Percentiles rank a stretch among this genome's conserved stretches.
These are phyloP conservation scores for Penicillium sp. DNA, from an alignment of 2,329 filamentous ascomycete genomes.

Conservation along the genomic window DNA sequence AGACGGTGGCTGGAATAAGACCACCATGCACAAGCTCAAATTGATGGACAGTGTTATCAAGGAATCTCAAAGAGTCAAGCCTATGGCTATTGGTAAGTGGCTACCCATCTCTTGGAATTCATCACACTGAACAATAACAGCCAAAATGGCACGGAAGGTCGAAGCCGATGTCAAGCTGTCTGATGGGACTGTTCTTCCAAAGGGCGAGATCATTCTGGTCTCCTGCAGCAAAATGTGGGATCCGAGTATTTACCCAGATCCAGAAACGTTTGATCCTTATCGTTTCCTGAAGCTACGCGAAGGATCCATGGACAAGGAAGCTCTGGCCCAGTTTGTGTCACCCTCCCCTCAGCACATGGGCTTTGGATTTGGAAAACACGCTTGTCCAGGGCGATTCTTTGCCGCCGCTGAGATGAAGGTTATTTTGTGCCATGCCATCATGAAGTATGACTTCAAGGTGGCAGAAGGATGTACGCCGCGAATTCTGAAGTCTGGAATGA, in stretches of 20 bases:
- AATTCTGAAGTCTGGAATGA: too few species aligned
- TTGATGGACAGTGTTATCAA: constrained; percentile 13
- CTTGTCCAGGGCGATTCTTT: too few species aligned
- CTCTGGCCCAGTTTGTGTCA: too few species aligned
- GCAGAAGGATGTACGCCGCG: too few species aligned
- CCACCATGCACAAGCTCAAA: constrained; percentile 3
- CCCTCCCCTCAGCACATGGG: too few species aligned
- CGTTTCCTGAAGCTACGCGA: constrained; percentile 2
- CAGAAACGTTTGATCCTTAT: constrained; percentile 10
- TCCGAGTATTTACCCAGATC: neutral
- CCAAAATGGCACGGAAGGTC: neutral
- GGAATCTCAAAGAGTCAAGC: constrained; percentile 9
- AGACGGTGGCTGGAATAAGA: constrained; percentile 2
- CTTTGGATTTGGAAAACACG: too few species aligned
- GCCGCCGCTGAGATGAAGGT: too few species aligned
- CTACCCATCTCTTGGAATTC: too few species aligned
- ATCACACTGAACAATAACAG: neutral
- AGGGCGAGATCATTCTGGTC: constrained; percentile 2
- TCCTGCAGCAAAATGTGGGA: constrained; percentile 5
- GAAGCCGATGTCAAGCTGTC: constrained; percentile 2
- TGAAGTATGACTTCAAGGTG: too few species aligned
- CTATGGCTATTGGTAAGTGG: neutral
- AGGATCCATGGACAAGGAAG: too few species aligned
- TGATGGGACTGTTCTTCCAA: constrained; percentile 10
- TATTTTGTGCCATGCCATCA: too few species aligned